These are phyloP conservation scores for Eudorina sp. DNA, from an alignment of 139 green algal genomes.

Conservation along the genomic window DNA sequence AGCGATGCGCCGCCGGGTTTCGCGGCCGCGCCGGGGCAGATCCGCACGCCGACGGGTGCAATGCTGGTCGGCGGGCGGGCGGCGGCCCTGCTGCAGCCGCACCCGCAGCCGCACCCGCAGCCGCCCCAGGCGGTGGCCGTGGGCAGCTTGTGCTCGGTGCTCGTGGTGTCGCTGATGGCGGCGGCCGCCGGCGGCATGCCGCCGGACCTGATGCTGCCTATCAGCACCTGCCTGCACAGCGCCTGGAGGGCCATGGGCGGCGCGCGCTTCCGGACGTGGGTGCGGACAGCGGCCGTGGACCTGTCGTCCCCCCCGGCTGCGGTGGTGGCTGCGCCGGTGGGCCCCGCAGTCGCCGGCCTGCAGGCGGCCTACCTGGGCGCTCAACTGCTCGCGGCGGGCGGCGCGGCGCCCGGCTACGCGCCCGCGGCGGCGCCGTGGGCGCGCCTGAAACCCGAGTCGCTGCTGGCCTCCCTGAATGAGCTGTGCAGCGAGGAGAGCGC, in stretches of 20 bases:
- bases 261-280: conserved; percentile 37
- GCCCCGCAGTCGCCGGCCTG: not conserved
- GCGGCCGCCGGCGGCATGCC: conserved; percentile 67
- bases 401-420: not conserved
- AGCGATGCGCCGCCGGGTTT: not conserved
- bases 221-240: conserved; percentile 60
- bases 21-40: not conserved
- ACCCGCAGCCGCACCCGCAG: not conserved
- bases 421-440: conserved; percentile 52
- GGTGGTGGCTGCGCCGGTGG: not conserved
- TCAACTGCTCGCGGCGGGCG: not conserved
- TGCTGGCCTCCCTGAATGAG: conserved; percentile 50
- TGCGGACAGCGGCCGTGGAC: conserved; percentile 5
- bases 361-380: not conserved
- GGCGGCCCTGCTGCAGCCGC: not conserved
- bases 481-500: conserved; percentile 52
- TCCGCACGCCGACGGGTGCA: too few relatives aligned
- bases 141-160: conserved; percentile 14
- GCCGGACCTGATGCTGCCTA: conserved; percentile 61
- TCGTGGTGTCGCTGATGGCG: conserved; percentile 61
- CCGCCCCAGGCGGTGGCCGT: not conserved
- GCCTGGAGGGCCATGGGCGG: conserved; percentile 59
- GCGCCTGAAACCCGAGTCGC: conserved; percentile 41
- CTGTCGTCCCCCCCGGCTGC: not conserved
- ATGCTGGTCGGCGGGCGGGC: not conserved